Base-by-base conservation (phyloP, 2,329 filamentous ascomycete genomes). In the Ramichloridium luteum region DNA sequence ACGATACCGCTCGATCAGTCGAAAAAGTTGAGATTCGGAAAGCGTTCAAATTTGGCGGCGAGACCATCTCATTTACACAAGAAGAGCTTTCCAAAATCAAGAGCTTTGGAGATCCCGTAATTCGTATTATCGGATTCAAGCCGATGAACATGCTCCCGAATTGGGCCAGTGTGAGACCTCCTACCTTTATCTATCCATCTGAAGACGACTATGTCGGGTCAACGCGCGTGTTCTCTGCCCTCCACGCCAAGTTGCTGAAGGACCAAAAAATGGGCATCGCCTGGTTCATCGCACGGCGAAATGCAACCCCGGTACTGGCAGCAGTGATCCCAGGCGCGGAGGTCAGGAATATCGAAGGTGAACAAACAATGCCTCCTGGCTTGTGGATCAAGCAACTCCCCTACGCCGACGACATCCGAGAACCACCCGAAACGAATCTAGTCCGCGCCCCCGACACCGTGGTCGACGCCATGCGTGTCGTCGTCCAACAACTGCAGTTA, bases 41-140 rank as follows among this genome's bases (percentile, higher is more conserved):
- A 56, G 90, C 88, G 0, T 98, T 90, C 65, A 94, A 90, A 48
- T 96, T 96, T 50, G 90, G 88, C 9, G 86, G 84, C 23, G 83
- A 93, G 43, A 84, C 84, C 28, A 74, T 98, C 28, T 71, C 79
- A 29, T 98, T 98, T 54, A 77, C 77, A 0, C 70, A 77, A 1
- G 85, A 94, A 18, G 88, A 98, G 54, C 74, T 88, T 38, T 78
- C 77, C 36, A 62, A 70, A 13, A 67, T 98, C 36, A 77, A 77
- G 39, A 65, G 82, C 43, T 93, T 93, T 47, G 88, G 86, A 3
- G 68, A 80, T 2, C 82, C 84, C 0, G 66, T 82, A 9, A 80
- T 98, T 35, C 77, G 85, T 4, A 80, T 98, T 43, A 80, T 98
- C 35, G 90, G 90, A 4, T 98, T 98, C 68, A 98, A 96, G 53